Conservation (phyloP, 2,329 filamentous ascomycete genomes). For the Leptosphaerulina australis region DNA sequence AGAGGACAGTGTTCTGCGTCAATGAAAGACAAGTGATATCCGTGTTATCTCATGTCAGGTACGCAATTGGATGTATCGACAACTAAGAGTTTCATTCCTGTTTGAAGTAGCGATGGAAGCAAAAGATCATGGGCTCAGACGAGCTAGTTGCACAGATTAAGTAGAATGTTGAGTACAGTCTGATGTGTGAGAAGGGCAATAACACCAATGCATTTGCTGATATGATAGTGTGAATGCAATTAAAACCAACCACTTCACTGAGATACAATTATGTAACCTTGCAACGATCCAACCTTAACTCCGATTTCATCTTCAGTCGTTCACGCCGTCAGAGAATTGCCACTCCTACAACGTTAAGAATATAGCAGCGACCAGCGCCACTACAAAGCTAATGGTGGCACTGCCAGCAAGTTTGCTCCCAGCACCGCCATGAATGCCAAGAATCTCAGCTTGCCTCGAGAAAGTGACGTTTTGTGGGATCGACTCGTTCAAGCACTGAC, state of each 20-base stretch:
- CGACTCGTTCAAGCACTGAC: constrained; percentile 69
- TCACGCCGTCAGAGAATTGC: neutral
- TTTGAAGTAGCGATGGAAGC: too few relatives aligned
- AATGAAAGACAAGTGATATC: too few relatives aligned
- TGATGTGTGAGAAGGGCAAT: too few relatives aligned
- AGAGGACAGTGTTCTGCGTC: too few relatives aligned
- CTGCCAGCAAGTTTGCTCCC: constrained; percentile 34
- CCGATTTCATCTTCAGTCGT: constrained; percentile 4
- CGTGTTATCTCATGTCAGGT: too few relatives aligned
- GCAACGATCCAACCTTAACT: neutral
- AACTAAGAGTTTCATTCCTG: too few relatives aligned
- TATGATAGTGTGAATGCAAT: neutral
- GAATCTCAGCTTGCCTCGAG: constrained; percentile 46
- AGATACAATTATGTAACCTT: too few relatives aligned
- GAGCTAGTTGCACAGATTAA: too few relatives aligned
- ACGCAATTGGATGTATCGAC: too few relatives aligned
- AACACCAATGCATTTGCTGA: neutral
- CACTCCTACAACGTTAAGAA: constrained; percentile 33
- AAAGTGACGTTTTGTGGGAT: constrained; percentile 76
- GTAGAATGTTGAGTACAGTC: too few relatives aligned
- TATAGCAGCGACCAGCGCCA: constrained; percentile 41
- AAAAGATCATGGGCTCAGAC: too few relatives aligned
- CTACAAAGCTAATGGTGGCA: constrained; percentile 41
- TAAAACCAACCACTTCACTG: too few relatives aligned
- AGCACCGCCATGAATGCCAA: constrained; percentile 44